Conservation (phyloP, 306 rosid genomes). For the Inga laurina region DNA sequence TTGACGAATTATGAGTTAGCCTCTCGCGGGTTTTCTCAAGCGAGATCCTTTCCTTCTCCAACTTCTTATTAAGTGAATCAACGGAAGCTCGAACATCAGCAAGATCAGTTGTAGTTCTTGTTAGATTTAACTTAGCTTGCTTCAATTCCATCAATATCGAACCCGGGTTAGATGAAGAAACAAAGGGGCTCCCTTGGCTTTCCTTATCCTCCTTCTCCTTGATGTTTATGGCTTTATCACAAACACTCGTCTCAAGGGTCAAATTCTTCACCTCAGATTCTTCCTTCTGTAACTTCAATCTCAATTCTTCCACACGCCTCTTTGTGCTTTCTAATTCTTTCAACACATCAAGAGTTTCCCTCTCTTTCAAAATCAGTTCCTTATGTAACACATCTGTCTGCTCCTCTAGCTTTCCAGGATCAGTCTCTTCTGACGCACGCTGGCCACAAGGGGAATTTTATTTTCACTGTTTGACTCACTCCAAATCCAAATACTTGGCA, state of each 20-base stretch:
- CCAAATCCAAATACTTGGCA: conserved; percentile 10
- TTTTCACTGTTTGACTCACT: conserved; percentile 4
- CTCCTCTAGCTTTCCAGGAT: conserved; percentile 35
- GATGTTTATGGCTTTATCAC: neutral
- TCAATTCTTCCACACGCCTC: conserved; percentile 45
- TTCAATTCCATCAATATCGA: conserved; percentile 74
- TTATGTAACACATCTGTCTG: conserved; percentile 41
- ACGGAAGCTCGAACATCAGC: conserved; percentile 82
- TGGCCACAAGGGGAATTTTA: neutral
- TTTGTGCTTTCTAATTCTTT: conserved; percentile 53
- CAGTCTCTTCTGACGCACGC: conserved; percentile 21
- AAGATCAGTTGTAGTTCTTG: conserved; percentile 72
- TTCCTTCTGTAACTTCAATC: conserved; percentile 39
- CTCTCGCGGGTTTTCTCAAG: conserved; percentile 86
- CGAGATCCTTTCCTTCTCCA: conserved; percentile 71
- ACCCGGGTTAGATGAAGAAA: conserved; percentile 31
- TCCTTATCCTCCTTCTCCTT: conserved; percentile 2
- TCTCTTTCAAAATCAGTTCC: conserved; percentile 49
- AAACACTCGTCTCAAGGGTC: neutral
- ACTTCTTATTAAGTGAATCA: conserved; percentile 66
- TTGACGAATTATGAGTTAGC: conserved; percentile 65
- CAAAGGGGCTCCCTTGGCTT: neutral
- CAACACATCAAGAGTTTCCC: conserved; percentile 52
- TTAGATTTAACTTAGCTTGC: conserved; percentile 81
- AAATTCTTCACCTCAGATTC: conserved; percentile 27